Base-by-base conservation (phyloP, 306 rosid genomes). In the Astragalus glycyphyllos region DNA sequence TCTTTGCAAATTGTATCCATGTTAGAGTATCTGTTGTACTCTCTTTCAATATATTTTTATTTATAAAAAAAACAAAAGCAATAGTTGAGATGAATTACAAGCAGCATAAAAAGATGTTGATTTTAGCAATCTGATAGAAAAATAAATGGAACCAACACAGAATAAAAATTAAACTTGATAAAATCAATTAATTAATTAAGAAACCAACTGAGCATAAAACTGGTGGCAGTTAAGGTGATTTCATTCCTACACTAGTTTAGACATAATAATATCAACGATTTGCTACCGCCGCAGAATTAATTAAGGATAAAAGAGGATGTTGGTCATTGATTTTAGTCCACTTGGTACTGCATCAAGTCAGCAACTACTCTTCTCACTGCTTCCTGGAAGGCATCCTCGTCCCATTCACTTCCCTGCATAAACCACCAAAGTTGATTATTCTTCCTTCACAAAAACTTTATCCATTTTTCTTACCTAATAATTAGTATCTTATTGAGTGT, bases 341-440 rank as follows among this genome's bases (percentile, higher is more conserved):
- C 31, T 8, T 71, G 58, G 58, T 50, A 78, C 14, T 54, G 80
- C 57, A 65, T 69, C 76, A 85, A 62, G 84, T 90, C 86, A 38
- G 75, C 86, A 82, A 85, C 90, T 1, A 88, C 84, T 63, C 97
- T 85, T 67, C 85, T 85, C 46, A 90, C 89, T 72, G 98, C 97
- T 87, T 93, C 98, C 86, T 46, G 81, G 96, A 93, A 93, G 87
- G 86, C 79, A 54, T 86, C 14, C 69, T 82, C 88, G 92, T 93
- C 97, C 97, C 94, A 90, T 15, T 88, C 98, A 59, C 77, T 75
- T 71, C 70, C 88, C 98, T 92, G 50, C 68, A 59, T 0, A n/a
- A 38, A 51, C 41, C 65, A 40, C 38, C 1, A 61, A 2, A 16
- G 6, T 15, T 41, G 0, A 61, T 68, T 77, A 72, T 77, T 54